phyloP scores from a whole-genome alignment of 331 rosid genomes.

The Rosa hybrid region DNA sequence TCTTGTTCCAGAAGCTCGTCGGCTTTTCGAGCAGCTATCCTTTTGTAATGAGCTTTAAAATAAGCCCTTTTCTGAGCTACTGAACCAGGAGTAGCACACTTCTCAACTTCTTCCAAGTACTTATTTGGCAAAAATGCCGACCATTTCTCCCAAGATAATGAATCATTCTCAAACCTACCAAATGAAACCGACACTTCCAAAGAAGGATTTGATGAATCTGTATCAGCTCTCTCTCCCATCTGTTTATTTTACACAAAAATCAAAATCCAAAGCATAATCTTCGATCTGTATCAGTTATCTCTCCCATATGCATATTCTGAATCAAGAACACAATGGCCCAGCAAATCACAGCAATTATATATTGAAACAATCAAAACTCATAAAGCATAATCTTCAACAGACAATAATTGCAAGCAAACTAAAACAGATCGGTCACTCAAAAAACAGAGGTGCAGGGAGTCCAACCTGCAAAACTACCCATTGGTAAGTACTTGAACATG shows the following conservation, averaged over 20 bases:
- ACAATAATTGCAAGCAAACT: too few species aligned
- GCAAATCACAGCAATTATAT: too few species aligned
- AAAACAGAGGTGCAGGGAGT: too few species aligned
- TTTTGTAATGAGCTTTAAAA: constrained; percentile 96
- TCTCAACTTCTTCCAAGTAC: constrained; percentile 96
- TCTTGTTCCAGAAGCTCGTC: constrained; percentile 73
- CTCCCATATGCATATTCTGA: too few species aligned
- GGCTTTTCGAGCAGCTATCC: constrained; percentile 81
- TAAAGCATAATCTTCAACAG: too few species aligned
- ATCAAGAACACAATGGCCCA: too few species aligned
- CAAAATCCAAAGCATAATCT: constrained; percentile 34
- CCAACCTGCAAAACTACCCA: too few species aligned
- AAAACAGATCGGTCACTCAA: too few species aligned
- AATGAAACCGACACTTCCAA: constrained; percentile 91
- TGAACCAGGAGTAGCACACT: constrained; percentile 96
- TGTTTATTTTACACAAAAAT: constrained; percentile 33
- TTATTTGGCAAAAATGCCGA: constrained; percentile 87
- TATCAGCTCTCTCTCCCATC: constrained; percentile 64
- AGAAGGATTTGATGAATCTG: constrained; percentile 51
- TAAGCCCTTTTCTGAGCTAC: constrained; percentile 94
- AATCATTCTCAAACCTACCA: constrained; percentile 90
- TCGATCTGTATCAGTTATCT: too few species aligned
- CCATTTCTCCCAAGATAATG: constrained; percentile 98
- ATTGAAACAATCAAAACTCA: too few species aligned
- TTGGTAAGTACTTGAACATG: too few species aligned